phyloP scores from a whole-genome alignment of 2,329 filamentous ascomycete genomes.

The Didymella arachidicola region DNA sequence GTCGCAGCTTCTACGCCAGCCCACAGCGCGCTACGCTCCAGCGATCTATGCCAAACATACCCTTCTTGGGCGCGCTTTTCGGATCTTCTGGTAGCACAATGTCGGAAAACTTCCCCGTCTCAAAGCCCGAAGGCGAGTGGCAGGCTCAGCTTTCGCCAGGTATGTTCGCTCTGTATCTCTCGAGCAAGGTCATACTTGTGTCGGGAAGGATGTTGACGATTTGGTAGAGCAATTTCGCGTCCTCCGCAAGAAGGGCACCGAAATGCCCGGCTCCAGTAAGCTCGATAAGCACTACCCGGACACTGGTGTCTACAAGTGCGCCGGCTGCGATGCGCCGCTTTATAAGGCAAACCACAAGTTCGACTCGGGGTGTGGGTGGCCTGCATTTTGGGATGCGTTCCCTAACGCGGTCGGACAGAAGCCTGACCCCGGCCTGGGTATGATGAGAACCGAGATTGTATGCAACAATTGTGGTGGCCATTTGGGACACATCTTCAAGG shows the following conservation, averaged over 20 bases:
- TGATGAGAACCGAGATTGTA: conserved; percentile 89
- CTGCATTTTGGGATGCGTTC: conserved; percentile 94
- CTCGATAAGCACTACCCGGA: conserved; percentile 86
- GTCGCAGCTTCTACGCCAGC: conserved; percentile 39
- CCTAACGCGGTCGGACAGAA: conserved; percentile 88
- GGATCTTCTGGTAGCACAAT: conserved; percentile 60
- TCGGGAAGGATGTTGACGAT: neutral
- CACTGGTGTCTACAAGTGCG: conserved; percentile 83
- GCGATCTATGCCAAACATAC: conserved; percentile 75
- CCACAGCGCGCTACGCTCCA: conserved; percentile 40
- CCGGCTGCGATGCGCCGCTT: conserved; percentile 83
- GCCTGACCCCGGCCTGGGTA: conserved; percentile 78
- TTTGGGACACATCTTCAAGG: conserved; percentile 90
- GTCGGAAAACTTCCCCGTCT: conserved; percentile 73
- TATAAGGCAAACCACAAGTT: conserved; percentile 97
- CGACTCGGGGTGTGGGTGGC: conserved; percentile 96
- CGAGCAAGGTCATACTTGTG: neutral
- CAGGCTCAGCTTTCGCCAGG: conserved; percentile 79
- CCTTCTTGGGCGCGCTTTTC: conserved; percentile 81
- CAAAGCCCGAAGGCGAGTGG: conserved; percentile 87
- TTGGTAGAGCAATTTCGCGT: conserved; percentile 91
- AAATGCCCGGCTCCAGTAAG: conserved; percentile 78
- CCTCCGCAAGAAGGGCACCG: conserved; percentile 90
- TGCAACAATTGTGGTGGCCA: conserved; percentile 95
- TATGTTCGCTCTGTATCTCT: conserved; percentile 47